A percentile compares a stretch with the other conserved stretches of the same genome.
Conservation (phyloP, 1,139 yeast species). For the Zygoascus meyerae region DNA sequence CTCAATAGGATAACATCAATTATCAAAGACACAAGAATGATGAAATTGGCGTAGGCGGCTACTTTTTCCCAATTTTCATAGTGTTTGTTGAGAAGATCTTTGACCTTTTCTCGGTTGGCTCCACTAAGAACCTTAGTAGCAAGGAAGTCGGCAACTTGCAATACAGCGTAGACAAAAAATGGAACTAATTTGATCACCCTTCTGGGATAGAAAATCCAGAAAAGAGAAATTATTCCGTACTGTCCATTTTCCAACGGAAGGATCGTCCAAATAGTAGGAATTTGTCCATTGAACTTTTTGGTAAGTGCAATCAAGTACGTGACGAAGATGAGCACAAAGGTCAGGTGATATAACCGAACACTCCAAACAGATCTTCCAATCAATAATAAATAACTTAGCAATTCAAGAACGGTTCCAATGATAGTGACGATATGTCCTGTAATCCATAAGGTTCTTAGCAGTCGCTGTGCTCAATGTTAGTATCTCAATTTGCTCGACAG, state of each 20-base stretch:
- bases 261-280: conserved; percentile 32
- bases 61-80: conserved; percentile 58
- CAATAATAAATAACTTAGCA: conserved; percentile 19
- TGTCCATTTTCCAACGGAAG: conserved; percentile 62
- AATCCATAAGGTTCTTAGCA: conserved; percentile 1
- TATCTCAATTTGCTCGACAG: neutral
- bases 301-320: conserved; percentile 69
- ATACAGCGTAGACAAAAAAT: conserved; percentile 55
- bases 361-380: conserved; percentile 24
- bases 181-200: conserved; percentile 57
- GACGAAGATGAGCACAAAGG: conserved; percentile 58
- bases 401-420: conserved; percentile 17
- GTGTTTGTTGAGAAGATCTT: conserved; percentile 45
- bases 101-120: conserved; percentile 41
- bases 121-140: conserved; percentile 58
- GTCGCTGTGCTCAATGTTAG: neutral
- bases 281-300: conserved; percentile 40
- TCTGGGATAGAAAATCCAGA: conserved; percentile 50
- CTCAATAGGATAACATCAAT: conserved; percentile 56
- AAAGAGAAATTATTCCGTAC: conserved; percentile 47
- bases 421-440: conserved; percentile 22
- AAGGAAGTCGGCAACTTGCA: conserved; percentile 63
- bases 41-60: conserved; percentile 63
- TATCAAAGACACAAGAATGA: conserved; percentile 42
- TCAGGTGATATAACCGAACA: conserved; percentile 45